A percentile compares a stretch with the other conserved stretches of the same genome.
These are phyloP conservation scores for Dipodascus geniculatus DNA, from an alignment of 805 yeast species.

Conservation along the genomic window DNA sequence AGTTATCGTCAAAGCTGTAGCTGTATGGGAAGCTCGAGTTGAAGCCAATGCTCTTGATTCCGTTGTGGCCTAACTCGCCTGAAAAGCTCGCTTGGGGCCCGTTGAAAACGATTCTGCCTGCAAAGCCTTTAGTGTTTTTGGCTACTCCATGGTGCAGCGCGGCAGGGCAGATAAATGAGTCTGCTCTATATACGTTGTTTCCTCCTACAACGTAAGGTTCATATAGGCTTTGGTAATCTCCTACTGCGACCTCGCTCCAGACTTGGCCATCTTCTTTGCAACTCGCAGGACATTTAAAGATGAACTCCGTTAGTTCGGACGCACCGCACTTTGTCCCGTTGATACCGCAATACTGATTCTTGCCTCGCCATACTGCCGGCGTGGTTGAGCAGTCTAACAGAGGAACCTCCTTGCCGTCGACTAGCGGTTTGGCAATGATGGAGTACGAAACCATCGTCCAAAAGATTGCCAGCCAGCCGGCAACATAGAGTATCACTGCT, in stretches of 20 bases:
- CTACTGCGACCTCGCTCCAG: constrained; percentile 65
- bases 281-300: constrained; percentile 75
- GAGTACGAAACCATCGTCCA: constrained; percentile 12
- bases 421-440: constrained; percentile 14
- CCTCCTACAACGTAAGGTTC: constrained; percentile 72
- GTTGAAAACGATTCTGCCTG: constrained; percentile 47
- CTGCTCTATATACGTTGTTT: constrained; percentile 61
- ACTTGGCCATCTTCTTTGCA: constrained; percentile 73
- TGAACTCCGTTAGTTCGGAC: constrained; percentile 32
- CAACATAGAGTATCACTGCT: constrained; percentile 7
- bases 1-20: constrained; percentile 28
- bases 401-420: constrained; percentile 13
- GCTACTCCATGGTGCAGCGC: constrained; percentile 78
- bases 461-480: constrained; percentile 15
- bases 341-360: constrained; percentile 64
- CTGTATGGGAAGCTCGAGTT: constrained; percentile 68
- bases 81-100: constrained; percentile 43
- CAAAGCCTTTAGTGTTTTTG: constrained; percentile 68
- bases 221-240: constrained; percentile 55
- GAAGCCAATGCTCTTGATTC: constrained; percentile 44
- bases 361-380: constrained; percentile 53
- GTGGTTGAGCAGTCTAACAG: constrained; percentile 15
- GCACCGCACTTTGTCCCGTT: constrained; percentile 51
- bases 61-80: constrained; percentile 37
- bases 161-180: constrained; percentile 81